These are phyloP conservation scores for Cicer judaicum DNA, from an alignment of 306 rosid species.

Conservation along the genomic window DNA sequence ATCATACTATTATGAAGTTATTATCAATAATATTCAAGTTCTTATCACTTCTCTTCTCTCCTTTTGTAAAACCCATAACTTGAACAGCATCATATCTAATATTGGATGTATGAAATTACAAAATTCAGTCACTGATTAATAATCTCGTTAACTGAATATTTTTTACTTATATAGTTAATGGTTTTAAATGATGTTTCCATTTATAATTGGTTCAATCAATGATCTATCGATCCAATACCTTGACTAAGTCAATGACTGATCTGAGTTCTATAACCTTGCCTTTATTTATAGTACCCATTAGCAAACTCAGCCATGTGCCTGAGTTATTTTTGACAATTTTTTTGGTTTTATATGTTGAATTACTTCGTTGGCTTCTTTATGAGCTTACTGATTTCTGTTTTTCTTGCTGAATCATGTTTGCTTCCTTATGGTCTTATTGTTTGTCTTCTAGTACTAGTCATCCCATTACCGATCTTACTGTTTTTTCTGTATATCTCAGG, in stretches of 20 bases:
- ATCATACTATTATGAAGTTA: background rate
- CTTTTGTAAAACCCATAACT: background rate
- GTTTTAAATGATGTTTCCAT: background rate
- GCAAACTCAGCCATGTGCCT: background rate
- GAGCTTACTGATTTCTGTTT: constrained; percentile 3
- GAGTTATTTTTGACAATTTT: background rate
- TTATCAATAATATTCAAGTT: background rate
- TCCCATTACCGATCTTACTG: background rate
- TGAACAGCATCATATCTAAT: background rate
- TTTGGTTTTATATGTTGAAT: constrained; percentile 25
- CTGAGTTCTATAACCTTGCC: background rate
- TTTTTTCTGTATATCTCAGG: constrained; percentile 53
- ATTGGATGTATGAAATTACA: background rate
- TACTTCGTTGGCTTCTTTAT: constrained; percentile 23
- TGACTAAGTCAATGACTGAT: background rate
- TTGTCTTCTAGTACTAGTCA: background rate
- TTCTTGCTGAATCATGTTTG: background rate
- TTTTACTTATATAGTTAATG: background rate
- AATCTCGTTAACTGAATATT: background rate
- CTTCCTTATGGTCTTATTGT: background rate
- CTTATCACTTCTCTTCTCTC: background rate
- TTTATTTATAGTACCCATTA: background rate
- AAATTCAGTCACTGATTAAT: background rate
- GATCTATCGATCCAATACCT: background rate
- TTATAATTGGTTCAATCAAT: background rate